Base-by-base conservation (phyloP, 371 early-diverging fungal genomes). In the Umbelopsis sp. region DNA sequence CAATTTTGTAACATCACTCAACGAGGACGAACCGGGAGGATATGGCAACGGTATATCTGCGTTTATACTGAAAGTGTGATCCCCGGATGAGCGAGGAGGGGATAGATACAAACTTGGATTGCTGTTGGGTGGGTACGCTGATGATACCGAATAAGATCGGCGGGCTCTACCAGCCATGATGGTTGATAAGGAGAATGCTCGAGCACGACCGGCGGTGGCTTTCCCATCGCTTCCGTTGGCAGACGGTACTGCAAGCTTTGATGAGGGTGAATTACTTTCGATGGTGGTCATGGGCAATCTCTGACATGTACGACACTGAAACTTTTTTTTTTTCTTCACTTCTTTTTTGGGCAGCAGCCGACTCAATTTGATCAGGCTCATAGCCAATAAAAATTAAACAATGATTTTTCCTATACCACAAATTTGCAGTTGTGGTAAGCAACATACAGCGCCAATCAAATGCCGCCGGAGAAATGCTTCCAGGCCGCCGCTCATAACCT, bases 71-170 rank as follows among this genome's bases (percentile, higher is more conserved):
- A 65, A 37, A 3, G 70, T 44, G 46, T 70, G 62, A 35, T 72
- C 71, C 4, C 50, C 44, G 3, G 71, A 71, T 0, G 64, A 52
- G 46, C 69, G 70, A 11, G 70, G 73, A 3, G 62, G 65, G 32
- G 78, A 74, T 52, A 78, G 45, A 20, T 70, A 65, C 25, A 75
- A 44, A 14, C 48, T 53, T 25, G 73, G 79, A 57, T 68, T 73
- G 68, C 66, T 67, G 32, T 68, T 74, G 25, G 78, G 78, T 51
- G 75, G 75, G 63, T 78, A 80, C 25, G 80, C 79, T 22, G 83
- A 83, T 11, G 83, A 83, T 7, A 83, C 81, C 0, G 83, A 83
- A 64, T 83, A 83, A 22, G 83, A 80, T 74, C 83, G 65, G n/a
- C 83, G 74, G 10, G 83, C 79, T 46, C 78, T 74, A 12, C 74